Conservation (phyloP, 2,329 filamentous ascomycete species). For the Aspergillus fijiensis region DNA sequence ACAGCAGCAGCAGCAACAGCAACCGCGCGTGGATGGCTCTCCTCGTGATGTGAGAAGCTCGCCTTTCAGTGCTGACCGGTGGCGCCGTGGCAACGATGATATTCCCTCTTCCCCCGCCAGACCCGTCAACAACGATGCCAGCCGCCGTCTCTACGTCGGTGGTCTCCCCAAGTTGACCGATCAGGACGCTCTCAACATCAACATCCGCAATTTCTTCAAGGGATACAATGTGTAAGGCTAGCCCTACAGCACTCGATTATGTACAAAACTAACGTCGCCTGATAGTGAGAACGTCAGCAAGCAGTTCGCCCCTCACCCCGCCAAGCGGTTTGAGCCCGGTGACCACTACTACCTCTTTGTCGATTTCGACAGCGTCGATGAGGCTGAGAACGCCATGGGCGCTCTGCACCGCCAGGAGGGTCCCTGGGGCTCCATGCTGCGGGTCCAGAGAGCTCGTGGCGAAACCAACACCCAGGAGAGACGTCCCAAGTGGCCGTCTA, state of each 20-base stretch:
- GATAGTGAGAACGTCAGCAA: slow-evolving; percentile 49
- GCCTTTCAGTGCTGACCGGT: slow-evolving; percentile 41
- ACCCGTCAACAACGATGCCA: slow-evolving; percentile 33
- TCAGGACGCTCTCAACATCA: slow-evolving; percentile 42
- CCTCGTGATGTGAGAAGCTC: slow-evolving; percentile 23
- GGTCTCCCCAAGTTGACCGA: slow-evolving; percentile 47
- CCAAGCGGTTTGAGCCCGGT: slow-evolving; percentile 52
- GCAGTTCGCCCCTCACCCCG: slow-evolving; percentile 59
- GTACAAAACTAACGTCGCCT: slow-evolving; percentile 2
- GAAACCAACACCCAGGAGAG: slow-evolving; percentile 35
- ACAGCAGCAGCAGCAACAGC: slow-evolving; percentile 15
- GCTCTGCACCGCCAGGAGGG: slow-evolving; percentile 43
- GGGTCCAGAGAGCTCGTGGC: slow-evolving; percentile 43
- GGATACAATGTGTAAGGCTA: slow-evolving; percentile 43
- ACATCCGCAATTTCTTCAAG: slow-evolving; percentile 47
- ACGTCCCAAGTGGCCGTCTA: slow-evolving; percentile 22
- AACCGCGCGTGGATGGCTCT: slow-evolving; percentile 17
- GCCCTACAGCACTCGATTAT: not conserved
- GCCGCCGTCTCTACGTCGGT: slow-evolving; percentile 49
- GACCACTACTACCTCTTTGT: slow-evolving; percentile 66
- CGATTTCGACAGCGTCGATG: slow-evolving; percentile 57
- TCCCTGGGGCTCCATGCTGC: slow-evolving; percentile 41
- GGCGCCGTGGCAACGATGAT: slow-evolving; percentile 42
- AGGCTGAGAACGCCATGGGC: slow-evolving; percentile 54
- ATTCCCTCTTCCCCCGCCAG: slow-evolving; percentile 28